Evolutionary conservation across 2,329 filamentous ascomycete genomes (phyloP).

Genomic region (Xylariaceae sp.): DNA sequence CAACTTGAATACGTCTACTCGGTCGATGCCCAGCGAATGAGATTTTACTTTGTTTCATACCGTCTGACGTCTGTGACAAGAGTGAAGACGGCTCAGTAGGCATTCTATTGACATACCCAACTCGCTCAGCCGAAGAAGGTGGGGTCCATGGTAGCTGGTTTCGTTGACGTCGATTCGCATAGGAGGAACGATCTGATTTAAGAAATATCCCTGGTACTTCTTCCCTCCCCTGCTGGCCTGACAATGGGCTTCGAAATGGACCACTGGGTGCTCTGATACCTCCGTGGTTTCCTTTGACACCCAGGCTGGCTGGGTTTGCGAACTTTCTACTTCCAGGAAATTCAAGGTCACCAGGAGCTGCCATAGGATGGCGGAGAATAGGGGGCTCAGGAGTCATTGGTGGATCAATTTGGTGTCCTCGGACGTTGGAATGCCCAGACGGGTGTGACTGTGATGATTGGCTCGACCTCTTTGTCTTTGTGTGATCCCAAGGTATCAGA

Average conservation of each 20-base stretch:
- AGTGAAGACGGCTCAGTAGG: background rate
- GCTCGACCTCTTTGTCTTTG: slow-evolving; percentile 33
- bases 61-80: slow-evolving; percentile 4
- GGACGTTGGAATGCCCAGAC: background rate
- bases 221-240: slow-evolving; percentile 15
- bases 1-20: slow-evolving; percentile 5
- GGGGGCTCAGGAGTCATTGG: slow-evolving; percentile 24
- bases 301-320: slow-evolving; percentile 1
- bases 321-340: slow-evolving; percentile 19
- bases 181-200: slow-evolving; percentile 2
- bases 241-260: slow-evolving; percentile 24
- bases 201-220: background rate
- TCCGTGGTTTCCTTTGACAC: background rate
- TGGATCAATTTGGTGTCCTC: background rate
- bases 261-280: slow-evolving; percentile 20
- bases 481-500: slow-evolving; percentile 39
- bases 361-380: slow-evolving; percentile 25
- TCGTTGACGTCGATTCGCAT: slow-evolving; percentile 10
- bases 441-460: background rate
- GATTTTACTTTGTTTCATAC: slow-evolving; percentile 25
- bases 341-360: slow-evolving; percentile 29
- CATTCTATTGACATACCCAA: background rate
- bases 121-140: slow-evolving; percentile 24
- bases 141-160: slow-evolving; percentile 27
- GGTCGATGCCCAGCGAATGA: slow-evolving; percentile 17